Evolutionary conservation across 345 rosid species (phyloP).

Genomic region (Aquilaria yunnanensis): DNA sequence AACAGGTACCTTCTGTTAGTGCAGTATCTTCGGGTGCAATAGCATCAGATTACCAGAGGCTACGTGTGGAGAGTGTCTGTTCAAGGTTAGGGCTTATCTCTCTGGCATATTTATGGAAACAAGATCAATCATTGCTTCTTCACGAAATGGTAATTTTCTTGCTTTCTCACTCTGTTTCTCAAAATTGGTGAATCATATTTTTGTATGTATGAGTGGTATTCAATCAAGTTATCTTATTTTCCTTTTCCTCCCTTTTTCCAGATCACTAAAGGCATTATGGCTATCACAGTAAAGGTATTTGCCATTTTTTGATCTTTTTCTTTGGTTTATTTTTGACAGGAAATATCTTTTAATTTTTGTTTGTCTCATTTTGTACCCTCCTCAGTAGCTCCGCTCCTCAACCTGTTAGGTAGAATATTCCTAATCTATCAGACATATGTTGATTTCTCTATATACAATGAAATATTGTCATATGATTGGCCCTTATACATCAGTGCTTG

Average conservation of each 20-base stretch:
- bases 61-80: conserved; percentile 93
- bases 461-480: too few species aligned
- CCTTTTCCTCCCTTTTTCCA: conserved; percentile 22
- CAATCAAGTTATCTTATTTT: conserved; percentile 6
- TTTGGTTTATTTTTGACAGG: neutral
- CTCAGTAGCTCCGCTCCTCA: too few species aligned
- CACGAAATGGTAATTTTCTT: conserved; percentile 70
- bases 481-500: too few species aligned
- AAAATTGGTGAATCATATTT: conserved; percentile 4
- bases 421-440: too few species aligned
- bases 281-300: conserved; percentile 82
- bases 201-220: conserved; percentile 11
- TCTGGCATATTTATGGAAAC: conserved; percentile 95
- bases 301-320: neutral
- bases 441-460: too few species aligned
- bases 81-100: conserved; percentile 99
- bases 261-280: conserved; percentile 65
- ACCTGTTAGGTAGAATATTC: too few species aligned
- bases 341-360: too few species aligned
- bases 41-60: conserved; percentile 93
- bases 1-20: conserved; percentile 66
- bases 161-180: too few species aligned
- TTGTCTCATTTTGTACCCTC: too few species aligned
- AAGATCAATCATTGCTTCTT: conserved; percentile 92
- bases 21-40: conserved; percentile 97